Evolutionary conservation across 768 basidiomycete genomes (phyloP).

Genomic region (Ephemerocybe angulata): DNA sequence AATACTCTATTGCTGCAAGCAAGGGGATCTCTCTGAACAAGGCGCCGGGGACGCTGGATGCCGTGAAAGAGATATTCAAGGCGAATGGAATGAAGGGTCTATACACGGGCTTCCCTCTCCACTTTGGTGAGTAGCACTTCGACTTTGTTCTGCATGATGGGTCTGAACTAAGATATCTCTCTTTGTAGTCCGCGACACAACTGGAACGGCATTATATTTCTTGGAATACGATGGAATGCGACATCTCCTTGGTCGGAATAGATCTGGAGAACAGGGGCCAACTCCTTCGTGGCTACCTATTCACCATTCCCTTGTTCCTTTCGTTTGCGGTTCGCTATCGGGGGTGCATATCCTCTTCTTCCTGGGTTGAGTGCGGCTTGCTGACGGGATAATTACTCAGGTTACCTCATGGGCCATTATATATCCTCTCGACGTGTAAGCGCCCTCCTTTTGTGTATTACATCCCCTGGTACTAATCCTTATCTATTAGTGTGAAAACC

Average conservation of each 20-base stretch:
- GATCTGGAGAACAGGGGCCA: slow-evolving; percentile 75
- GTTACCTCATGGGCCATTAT: slow-evolving; percentile 85
- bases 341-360: slow-evolving; percentile 52
- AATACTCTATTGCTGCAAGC: slow-evolving; percentile 84
- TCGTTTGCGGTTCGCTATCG: slow-evolving; percentile 85
- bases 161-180: neutral
- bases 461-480: slow-evolving; percentile 4
- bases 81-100: slow-evolving; percentile 61
- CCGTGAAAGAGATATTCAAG: slow-evolving; percentile 75
- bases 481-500: slow-evolving; percentile 71
- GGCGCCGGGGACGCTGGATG: slow-evolving; percentile 74
- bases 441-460: slow-evolving; percentile 8
- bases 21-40: slow-evolving; percentile 68
- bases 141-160: slow-evolving; percentile 3
- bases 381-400: slow-evolving; percentile 29
- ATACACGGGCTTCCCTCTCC: slow-evolving; percentile 83
- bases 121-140: slow-evolving; percentile 55
- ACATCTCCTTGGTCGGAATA: slow-evolving; percentile 73
- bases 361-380: slow-evolving; percentile 31
- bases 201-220: slow-evolving; percentile 89
- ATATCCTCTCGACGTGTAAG: slow-evolving; percentile 92
- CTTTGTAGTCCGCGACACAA: slow-evolving; percentile 74
- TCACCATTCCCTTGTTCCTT: slow-evolving; percentile 75
- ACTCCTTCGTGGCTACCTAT: slow-evolving; percentile 88
- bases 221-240: slow-evolving; percentile 92